Evolutionary conservation across 208 protist genomes (phyloP).

Genomic region (Trypanosoma platydactyli): DNA sequence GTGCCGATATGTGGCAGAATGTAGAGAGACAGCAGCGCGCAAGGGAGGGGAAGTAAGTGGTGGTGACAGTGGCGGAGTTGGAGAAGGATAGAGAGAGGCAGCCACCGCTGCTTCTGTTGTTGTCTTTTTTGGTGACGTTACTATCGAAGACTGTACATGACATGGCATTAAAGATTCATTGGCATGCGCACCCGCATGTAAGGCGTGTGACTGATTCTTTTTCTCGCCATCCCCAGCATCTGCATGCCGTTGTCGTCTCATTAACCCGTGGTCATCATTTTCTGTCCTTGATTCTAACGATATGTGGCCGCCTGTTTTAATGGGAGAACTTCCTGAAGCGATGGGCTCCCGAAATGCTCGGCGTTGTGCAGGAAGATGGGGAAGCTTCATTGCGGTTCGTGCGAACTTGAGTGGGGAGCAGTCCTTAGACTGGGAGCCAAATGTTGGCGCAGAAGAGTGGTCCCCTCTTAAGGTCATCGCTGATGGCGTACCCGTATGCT

Average conservation of each 20-base stretch:
- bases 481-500: background rate
- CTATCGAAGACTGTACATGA: background rate
- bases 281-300: too few species aligned
- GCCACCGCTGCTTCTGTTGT: background rate
- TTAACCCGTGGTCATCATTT: too few species aligned
- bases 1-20: slow-evolving; percentile 31
- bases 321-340: background rate
- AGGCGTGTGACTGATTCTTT: too few species aligned
- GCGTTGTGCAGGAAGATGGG: background rate
- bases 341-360: background rate
- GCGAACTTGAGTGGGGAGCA: background rate
- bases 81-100: background rate
- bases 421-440: background rate
- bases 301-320: background rate
- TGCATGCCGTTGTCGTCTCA: too few species aligned
- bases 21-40: slow-evolving; percentile 53
- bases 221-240: too few species aligned
- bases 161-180: too few species aligned
- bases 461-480: background rate
- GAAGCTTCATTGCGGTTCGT: background rate
- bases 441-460: background rate
- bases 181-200: too few species aligned
- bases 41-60: slow-evolving; percentile 40
- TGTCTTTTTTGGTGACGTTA: background rate
- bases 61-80: background rate